Base-by-base conservation (phyloP, 768 basidiomycete species). In the Boletus rex-veris region DNA sequence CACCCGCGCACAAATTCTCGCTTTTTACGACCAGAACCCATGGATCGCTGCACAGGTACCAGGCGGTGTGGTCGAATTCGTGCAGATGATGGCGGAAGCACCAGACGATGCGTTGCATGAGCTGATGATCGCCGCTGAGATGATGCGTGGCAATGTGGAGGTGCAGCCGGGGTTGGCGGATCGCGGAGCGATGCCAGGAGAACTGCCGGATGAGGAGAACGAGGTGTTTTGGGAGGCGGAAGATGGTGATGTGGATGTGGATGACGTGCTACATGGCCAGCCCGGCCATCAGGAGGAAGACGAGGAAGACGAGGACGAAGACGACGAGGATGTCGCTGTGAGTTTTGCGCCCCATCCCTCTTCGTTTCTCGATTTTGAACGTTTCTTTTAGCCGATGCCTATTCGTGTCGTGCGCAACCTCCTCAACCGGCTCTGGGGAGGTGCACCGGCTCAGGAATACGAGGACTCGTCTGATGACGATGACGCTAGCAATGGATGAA, bases 11-110 rank as follows among this genome's bases (percentile, higher is more conserved):
- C 85, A 87, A 59, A 66, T 89, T 0, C 73, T 85, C 69, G 82
- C 80, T 19, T 75, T 86, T 53, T 84, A 81, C 54, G 78, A 81
- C 50, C 85, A 76, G 19, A 72, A 82, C 58, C 81, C 82, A 8
- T 69, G 72, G 11, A 68, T 90, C 12, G 77, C 75, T 15, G 75
- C 74, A 33, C 78, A 80, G 55, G 81, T 88, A 53, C 85, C 81
- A 0, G 86, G 82, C 0, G 87, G 86, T 1, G 68, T 86, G n/a
- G 69, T 82, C 19, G 80, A 86, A 61, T 83, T 88, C 58, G 78
- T 80, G 19, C 80, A 84, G 64, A 69, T 77, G 64, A 72, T 80
- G 38, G 80, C 66, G 19, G 77, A 83, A 58, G 71, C 80, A 55
- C 76, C 81, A 5, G 77, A 80, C 40, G 84, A 85, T 39, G 77